Evolutionary conservation across 192 early-diverging fungal genomes (phyloP).

Genomic region (Chytriomyces hyalinus): DNA sequence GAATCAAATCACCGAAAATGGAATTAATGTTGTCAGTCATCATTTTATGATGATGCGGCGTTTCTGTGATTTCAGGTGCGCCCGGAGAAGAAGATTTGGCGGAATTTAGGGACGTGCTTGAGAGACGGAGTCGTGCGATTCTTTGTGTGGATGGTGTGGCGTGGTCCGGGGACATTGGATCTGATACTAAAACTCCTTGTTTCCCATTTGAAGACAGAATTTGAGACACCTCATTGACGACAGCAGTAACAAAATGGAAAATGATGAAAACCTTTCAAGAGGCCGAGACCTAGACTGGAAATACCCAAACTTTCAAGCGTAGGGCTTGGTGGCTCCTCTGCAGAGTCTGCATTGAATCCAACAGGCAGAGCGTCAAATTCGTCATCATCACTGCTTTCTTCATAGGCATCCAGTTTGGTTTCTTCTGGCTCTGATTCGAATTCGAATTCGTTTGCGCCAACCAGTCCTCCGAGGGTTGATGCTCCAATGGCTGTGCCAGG

Average conservation of each 20-base stretch:
- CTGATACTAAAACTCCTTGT: not conserved
- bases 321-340: constrained; percentile 28
- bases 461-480: constrained; percentile 12
- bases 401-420: not conserved
- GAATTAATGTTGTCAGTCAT: constrained; percentile 19
- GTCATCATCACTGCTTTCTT: not conserved
- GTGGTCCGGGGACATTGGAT: not conserved
- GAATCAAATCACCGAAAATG: constrained; percentile 33
- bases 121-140: not conserved
- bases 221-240: not conserved
- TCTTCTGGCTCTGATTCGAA: not conserved
- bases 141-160: constrained; percentile 1
- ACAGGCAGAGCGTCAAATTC: not conserved
- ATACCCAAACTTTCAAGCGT: constrained; percentile 26
- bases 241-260: not conserved
- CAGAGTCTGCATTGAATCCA: not conserved
- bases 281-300: constrained; percentile 4
- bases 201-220: not conserved
- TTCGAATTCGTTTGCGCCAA: constrained; percentile 18
- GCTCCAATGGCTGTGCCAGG: no score
- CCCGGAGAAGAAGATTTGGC: constrained; percentile 14
- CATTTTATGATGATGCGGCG: constrained; percentile 18
- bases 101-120: constrained; percentile 2
- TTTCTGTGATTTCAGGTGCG: constrained; percentile 27
- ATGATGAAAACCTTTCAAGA: constrained; percentile 17